Percentiles rank a stretch among this genome's conserved stretches.
phyloP scores from a whole-genome alignment of 148 eudicot species.

The Dysphania ambrosioides region DNA sequence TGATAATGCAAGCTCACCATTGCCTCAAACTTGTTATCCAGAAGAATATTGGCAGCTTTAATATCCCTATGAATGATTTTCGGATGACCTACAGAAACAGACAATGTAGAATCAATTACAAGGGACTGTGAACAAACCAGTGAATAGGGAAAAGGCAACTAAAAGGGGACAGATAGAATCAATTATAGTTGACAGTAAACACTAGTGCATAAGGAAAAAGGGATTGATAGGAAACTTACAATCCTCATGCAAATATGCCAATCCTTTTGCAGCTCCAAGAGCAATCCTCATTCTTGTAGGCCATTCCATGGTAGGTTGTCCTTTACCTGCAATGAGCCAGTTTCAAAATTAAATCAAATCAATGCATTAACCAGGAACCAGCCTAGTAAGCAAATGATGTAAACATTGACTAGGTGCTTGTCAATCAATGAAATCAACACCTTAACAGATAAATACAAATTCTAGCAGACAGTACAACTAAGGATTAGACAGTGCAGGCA shows the following conservation, averaged over 20 bases:
- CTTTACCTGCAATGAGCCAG: constrained; percentile 45
- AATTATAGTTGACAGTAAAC: neutral
- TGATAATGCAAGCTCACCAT: constrained; percentile 47
- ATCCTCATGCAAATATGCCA: constrained; percentile 79
- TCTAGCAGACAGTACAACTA: neutral
- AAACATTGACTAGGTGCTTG: neutral
- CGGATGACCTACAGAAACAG: constrained; percentile 70
- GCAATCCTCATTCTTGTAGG: constrained; percentile 63
- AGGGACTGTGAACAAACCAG: neutral
- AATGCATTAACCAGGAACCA: constrained; percentile 1
- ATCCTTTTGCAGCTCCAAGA: constrained; percentile 79
- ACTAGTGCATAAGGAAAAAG: neutral
- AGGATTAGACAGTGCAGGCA: neutral
- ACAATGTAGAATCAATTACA: constrained; percentile 13
- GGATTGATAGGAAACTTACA: constrained; percentile 39
- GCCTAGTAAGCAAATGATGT: neutral
- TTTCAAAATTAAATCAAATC: constrained; percentile 18
- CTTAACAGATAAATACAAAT: neutral
- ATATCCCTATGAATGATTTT: constrained; percentile 97
- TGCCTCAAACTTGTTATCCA: constrained; percentile 86
- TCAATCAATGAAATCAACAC: too few species aligned
- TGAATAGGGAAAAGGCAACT: neutral
- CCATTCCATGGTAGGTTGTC: constrained; percentile 59
- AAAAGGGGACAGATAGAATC: constrained; percentile 25
- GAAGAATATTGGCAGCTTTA: constrained; percentile 87